Base-by-base conservation (phyloP, 768 basidiomycete genomes). In the Gymnopilus junonius region DNA sequence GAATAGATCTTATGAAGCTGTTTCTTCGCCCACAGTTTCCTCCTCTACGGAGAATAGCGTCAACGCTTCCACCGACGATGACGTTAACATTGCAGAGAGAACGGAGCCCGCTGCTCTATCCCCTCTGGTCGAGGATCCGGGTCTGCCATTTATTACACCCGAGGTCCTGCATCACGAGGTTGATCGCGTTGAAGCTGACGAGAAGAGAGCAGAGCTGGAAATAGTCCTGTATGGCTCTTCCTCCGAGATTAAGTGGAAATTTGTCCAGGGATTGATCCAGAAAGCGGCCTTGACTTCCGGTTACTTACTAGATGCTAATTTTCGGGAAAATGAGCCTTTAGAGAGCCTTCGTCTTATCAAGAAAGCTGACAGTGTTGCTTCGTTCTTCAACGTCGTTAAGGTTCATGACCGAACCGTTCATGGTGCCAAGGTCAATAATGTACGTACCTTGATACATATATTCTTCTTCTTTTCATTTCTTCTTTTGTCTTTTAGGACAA, bases 161-260 rank as follows among this genome's bases (percentile, higher is more conserved):
- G 81, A 74, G 72, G 77, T 79, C 70, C 72, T 67, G 43, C 68
- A 68, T 65, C 69, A 71, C 59, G 71, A 76, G 69, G 71, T 60
- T 46, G 67, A 54, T 20, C 55, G 69, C 14, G 46, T 65, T 57
- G 62, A 69, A 65, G 55, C 67, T 34, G 62, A 71, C 62, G 68
- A 69, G 63, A 75, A 75, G 50, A 69, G 35, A 10, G 50, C 77
- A 64, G 82, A 83, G 66, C 81, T 91, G 67, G 84, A 87, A 70
- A 80, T 93, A 66, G 77, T 86, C 53, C 79, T 93, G n/a, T 92
- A 91, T 73, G 91, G 90, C 29, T 74, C 79, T 58, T 81, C 88
- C 37, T 81, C 87, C 50, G 63, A 79, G 64, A 77, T 79, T 77
- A 88, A 89, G 74, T 87, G 87, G 87, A 75, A 80, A 39, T 81